phyloP scores from a whole-genome alignment of 768 basidiomycete genomes.

The Ephemerocybe angulata region DNA sequence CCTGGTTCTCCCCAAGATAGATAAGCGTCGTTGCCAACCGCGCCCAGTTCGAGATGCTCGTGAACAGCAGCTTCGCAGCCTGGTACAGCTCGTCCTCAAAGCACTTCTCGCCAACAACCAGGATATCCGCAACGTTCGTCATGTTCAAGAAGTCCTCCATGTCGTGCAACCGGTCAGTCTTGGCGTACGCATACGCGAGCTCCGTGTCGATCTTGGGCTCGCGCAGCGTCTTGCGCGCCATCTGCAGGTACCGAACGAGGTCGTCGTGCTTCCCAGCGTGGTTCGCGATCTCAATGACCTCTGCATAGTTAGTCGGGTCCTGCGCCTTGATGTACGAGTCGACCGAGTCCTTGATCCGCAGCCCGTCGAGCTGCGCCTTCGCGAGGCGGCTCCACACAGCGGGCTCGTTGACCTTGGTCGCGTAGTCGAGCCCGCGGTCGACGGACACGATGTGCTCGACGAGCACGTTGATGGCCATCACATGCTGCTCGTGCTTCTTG shows the following conservation, averaged over 20 bases:
- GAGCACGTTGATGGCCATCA: conserved; percentile 92
- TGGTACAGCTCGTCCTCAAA: conserved; percentile 98
- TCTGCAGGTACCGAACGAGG: conserved; percentile 94
- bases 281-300: conserved; percentile 94
- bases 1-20: conserved; percentile 96
- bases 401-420: conserved; percentile 92
- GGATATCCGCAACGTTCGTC: conserved; percentile 97
- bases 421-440: conserved; percentile 94
- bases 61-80: conserved; percentile 92
- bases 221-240: conserved; percentile 95
- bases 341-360: conserved; percentile 97
- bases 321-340: conserved; percentile 98
- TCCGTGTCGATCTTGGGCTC: conserved; percentile 99
- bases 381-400: conserved; percentile 97
- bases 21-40: conserved; percentile 96
- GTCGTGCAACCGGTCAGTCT: conserved; percentile 91
- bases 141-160: conserved; percentile 99
- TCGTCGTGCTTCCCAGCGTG: conserved; percentile 93
- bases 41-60: conserved; percentile 98
- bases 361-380: conserved; percentile 98
- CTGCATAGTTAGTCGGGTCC: conserved; percentile 89
- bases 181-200: conserved; percentile 96
- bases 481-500: conserved; percentile 96
- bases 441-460: conserved; percentile 98
- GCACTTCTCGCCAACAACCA: conserved; percentile 98